phyloP scores from a whole-genome alignment of 2,329 filamentous ascomycete genomes.

The Scedosporium apiospermum region DNA sequence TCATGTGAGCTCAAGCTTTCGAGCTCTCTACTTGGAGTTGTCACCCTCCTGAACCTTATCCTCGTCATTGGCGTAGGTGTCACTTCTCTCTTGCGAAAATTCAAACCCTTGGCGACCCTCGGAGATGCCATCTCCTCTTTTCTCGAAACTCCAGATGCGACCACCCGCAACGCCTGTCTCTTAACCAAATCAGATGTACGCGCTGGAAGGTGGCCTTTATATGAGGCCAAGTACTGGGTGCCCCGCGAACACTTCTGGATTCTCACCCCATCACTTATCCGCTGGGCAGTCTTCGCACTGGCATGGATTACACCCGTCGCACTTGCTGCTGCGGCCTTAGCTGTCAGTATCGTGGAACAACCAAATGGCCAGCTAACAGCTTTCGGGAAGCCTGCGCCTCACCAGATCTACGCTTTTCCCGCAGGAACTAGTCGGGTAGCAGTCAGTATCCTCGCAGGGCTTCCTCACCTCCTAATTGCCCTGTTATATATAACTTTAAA shows the following conservation, averaged over 20 bases:
- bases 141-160: slow-evolving; percentile 32
- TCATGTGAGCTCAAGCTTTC: slow-evolving; percentile 33
- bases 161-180: slow-evolving; percentile 33
- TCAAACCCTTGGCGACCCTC: slow-evolving; percentile 36
- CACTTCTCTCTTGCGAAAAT: slow-evolving; percentile 20
- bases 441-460: slow-evolving; percentile 28
- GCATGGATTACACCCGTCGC: slow-evolving; percentile 28
- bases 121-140: slow-evolving; percentile 44
- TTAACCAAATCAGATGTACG: slow-evolving; percentile 36
- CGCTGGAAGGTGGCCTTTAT: slow-evolving; percentile 31
- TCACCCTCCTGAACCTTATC: slow-evolving; percentile 31
- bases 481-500: slow-evolving; percentile 38
- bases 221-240: slow-evolving; percentile 33
- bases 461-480: slow-evolving; percentile 39
- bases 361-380: slow-evolving; percentile 21
- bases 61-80: slow-evolving; percentile 27
- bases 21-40: slow-evolving; percentile 30
- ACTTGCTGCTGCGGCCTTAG: slow-evolving; percentile 29
- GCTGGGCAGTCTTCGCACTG: slow-evolving; percentile 30
- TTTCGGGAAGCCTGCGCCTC: slow-evolving; percentile 27
- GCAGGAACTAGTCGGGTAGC: slow-evolving; percentile 16
- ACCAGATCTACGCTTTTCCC: slow-evolving; percentile 23
- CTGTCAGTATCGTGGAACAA: slow-evolving; percentile 11
- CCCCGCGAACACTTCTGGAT: slow-evolving; percentile 34
- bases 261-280: slow-evolving; percentile 27